phyloP scores from a whole-genome alignment of 257 asterid genomes.

The Thymus mandschuricus region DNA sequence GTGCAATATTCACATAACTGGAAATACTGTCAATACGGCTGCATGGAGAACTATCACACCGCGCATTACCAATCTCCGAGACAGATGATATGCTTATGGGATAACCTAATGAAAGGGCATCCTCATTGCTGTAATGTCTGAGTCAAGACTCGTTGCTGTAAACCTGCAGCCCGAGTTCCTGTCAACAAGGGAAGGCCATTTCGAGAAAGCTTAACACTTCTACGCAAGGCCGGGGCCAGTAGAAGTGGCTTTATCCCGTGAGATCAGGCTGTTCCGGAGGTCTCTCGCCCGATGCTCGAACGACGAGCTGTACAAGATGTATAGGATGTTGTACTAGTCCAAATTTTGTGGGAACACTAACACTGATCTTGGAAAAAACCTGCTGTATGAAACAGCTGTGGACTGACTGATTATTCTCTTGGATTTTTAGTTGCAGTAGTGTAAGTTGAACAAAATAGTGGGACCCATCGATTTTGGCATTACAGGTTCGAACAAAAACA shows the following conservation, averaged over 20 bases:
- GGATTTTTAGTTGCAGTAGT: too few relatives aligned
- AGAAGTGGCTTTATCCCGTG: slow-evolving; percentile 1
- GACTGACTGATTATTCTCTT: neutral
- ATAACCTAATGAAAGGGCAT: slow-evolving; percentile 53
- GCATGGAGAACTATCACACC: slow-evolving; percentile 83
- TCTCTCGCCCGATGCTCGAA: slow-evolving; percentile 21
- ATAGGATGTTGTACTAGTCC: slow-evolving; percentile 31
- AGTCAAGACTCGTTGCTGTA: slow-evolving; percentile 25
- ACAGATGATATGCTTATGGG: slow-evolving; percentile 87
- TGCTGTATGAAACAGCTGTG: slow-evolving; percentile 12
- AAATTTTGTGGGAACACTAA: slow-evolving; percentile 20
- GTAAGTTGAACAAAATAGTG: neutral
- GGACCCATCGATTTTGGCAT: neutral
- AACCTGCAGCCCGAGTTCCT: slow-evolving; percentile 18
- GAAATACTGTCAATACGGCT: slow-evolving; percentile 95
- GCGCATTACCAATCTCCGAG: slow-evolving; percentile 98
- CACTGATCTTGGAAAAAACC: slow-evolving; percentile 19
- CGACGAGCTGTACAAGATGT: slow-evolving; percentile 36
- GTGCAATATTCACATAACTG: slow-evolving; percentile 79
- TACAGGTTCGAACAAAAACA: neutral
- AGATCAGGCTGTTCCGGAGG: slow-evolving; percentile 16
- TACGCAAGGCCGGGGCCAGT: slow-evolving; percentile 21
- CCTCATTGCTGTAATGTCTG: slow-evolving; percentile 62
- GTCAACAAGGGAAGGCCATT: slow-evolving; percentile 7
- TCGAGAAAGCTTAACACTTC: slow-evolving; percentile 3